phyloP scores from a whole-genome alignment of 78 protist genomes.

The Speleostelium caveatum region DNA sequence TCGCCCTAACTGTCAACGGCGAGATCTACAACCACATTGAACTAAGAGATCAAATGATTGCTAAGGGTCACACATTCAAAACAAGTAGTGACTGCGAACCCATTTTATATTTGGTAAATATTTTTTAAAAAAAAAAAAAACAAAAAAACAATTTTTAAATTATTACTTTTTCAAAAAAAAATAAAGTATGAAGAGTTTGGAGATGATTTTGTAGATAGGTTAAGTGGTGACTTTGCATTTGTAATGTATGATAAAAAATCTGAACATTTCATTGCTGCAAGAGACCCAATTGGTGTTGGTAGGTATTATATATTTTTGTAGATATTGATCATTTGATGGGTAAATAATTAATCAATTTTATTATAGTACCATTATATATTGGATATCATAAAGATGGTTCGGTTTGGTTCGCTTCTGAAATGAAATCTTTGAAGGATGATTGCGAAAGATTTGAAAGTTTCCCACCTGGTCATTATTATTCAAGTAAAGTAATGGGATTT shows the following conservation, averaged over 20 bases:
- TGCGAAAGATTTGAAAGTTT: conserved; percentile 82
- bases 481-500: conserved; percentile 66
- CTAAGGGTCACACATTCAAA: conserved; percentile 72
- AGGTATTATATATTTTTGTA: not conserved
- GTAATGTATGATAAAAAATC: conserved; percentile 75
- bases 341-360: not conserved
- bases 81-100: conserved; percentile 93
- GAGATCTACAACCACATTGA: conserved; percentile 93
- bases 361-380: conserved; percentile 84
- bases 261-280: conserved; percentile 82
- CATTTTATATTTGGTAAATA: conserved; percentile 74
- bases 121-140: not conserved
- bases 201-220: conserved; percentile 51
- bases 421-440: conserved; percentile 89
- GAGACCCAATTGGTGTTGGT: conserved; percentile 95
- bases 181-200: conserved; percentile 78
- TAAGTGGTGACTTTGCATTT: conserved; percentile 92
- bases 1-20: conserved; percentile 89
- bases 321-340: not conserved
- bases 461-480: conserved; percentile 91
- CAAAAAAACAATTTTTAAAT: not conserved
- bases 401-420: conserved; percentile 89
- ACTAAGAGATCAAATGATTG: conserved; percentile 29
- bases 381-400: conserved; percentile 88
- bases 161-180: not conserved